Conservation (phyloP, 345 rosid genomes). For the Citrus inodora region DNA sequence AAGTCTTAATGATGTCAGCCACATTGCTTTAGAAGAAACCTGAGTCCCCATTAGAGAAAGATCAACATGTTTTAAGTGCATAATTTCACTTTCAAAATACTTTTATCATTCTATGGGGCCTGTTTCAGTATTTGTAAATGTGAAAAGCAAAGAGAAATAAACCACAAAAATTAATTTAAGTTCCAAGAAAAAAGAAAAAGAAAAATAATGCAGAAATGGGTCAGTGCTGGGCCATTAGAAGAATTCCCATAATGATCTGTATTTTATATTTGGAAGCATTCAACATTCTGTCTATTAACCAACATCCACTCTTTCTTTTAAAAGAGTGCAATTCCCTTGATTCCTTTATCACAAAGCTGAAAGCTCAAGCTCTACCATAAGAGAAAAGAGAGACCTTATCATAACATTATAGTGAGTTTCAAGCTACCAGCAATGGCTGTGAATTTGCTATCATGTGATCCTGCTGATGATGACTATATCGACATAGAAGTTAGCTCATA, state of each 20-base stretch:
- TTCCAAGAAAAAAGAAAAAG: neutral
- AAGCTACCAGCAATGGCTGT: slow-evolving; percentile 40
- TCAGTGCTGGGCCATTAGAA: slow-evolving; percentile 18
- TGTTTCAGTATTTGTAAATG: neutral
- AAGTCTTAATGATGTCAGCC: slow-evolving; percentile 12
- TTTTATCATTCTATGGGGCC: slow-evolving; percentile 3
- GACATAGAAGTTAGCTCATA: slow-evolving; percentile 80
- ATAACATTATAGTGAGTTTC: neutral
- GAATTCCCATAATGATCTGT: slow-evolving; percentile 13
- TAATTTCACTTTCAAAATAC: slow-evolving; percentile 5
- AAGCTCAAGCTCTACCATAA: neutral
- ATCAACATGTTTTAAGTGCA: neutral
- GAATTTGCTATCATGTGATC: slow-evolving; percentile 37
- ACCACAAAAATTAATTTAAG: slow-evolving; percentile 10
- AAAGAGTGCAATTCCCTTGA: slow-evolving; percentile 25
- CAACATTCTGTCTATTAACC: slow-evolving; percentile 12
- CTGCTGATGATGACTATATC: slow-evolving; percentile 77
- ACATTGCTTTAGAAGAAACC: slow-evolving; percentile 6
- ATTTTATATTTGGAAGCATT: slow-evolving; percentile 35
- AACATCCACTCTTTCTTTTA: slow-evolving; percentile 23
- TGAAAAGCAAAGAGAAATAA: slow-evolving; percentile 20
- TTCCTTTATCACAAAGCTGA: slow-evolving; percentile 11
- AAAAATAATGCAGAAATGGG: slow-evolving; percentile 2
- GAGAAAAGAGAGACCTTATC: neutral
- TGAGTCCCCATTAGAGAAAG: neutral